Evolutionary conservation across 305 asterid genomes (phyloP).

Genomic region (Fraxinus xanthoxyloides): DNA sequence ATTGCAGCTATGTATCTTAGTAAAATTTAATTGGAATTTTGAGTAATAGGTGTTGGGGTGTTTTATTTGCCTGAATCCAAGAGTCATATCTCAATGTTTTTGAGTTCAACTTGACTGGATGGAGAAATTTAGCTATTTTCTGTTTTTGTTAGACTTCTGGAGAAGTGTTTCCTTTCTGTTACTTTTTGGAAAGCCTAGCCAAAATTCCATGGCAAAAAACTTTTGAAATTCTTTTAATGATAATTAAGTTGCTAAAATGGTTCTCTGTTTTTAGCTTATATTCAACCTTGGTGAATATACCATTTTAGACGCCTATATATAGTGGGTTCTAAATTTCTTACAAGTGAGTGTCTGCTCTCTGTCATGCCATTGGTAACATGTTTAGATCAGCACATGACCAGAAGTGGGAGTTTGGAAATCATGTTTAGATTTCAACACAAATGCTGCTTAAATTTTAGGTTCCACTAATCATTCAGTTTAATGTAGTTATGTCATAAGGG

Average conservation of each 20-base stretch:
- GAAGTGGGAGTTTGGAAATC: neutral
- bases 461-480: neutral
- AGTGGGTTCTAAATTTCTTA: neutral
- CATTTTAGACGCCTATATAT: neutral
- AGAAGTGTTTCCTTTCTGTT: neutral
- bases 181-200: neutral
- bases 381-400: neutral
- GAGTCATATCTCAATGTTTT: neutral
- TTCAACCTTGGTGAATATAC: neutral
- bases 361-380: neutral
- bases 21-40: neutral
- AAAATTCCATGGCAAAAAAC: neutral
- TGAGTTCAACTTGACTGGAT: neutral
- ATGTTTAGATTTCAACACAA: neutral
- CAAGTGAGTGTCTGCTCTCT: neutral
- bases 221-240: neutral
- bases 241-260: neutral
- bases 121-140: neutral
- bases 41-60: neutral
- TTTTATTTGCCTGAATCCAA: neutral
- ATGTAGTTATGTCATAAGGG: neutral
- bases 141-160: neutral
- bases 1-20: neutral
- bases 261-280: neutral
- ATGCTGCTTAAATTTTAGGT: neutral